These are phyloP conservation scores for Dimargaris cristalligena DNA, from an alignment of 192 early-diverging fungal species.

Conservation along the genomic window DNA sequence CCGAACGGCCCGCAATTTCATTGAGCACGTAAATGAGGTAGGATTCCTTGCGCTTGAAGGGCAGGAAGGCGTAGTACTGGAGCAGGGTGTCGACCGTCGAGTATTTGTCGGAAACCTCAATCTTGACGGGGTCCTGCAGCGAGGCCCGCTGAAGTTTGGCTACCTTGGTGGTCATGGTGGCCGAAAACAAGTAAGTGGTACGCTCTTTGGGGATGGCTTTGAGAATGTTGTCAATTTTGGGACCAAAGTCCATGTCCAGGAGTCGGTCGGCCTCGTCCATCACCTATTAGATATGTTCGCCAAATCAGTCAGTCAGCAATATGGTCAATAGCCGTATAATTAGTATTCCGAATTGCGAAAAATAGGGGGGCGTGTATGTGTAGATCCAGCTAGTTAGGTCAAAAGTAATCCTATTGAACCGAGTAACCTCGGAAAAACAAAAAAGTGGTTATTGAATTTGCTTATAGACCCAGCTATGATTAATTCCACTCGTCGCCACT, in stretches of 20 bases:
- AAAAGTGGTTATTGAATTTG: too few species aligned
- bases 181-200: slow-evolving; percentile 87
- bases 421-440: too few species aligned
- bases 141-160: slow-evolving; percentile 88
- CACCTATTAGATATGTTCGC: too few species aligned
- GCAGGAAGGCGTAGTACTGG: slow-evolving; percentile 95
- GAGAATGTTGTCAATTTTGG: slow-evolving; percentile 89
- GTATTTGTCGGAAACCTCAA: slow-evolving; percentile 94
- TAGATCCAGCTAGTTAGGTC: too few species aligned
- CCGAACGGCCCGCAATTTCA: slow-evolving; percentile 77
- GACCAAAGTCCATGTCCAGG: slow-evolving; percentile 88
- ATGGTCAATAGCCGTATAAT: too few species aligned
- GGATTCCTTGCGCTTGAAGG: slow-evolving; percentile 87
- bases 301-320: too few species aligned
- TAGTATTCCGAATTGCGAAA: too few species aligned
- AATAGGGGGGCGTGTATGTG: too few species aligned
- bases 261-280: slow-evolving; percentile 89
- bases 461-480: too few species aligned
- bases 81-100: slow-evolving; percentile 83
- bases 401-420: too few species aligned
- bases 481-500: too few species aligned
- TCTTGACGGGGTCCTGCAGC: slow-evolving; percentile 78
- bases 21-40: slow-evolving; percentile 88
- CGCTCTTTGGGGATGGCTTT: slow-evolving; percentile 83
- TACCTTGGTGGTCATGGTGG: slow-evolving; percentile 97